phyloP scores from a whole-genome alignment of 1,284 basidiomycete genomes.

The Trametes pubescens region DNA sequence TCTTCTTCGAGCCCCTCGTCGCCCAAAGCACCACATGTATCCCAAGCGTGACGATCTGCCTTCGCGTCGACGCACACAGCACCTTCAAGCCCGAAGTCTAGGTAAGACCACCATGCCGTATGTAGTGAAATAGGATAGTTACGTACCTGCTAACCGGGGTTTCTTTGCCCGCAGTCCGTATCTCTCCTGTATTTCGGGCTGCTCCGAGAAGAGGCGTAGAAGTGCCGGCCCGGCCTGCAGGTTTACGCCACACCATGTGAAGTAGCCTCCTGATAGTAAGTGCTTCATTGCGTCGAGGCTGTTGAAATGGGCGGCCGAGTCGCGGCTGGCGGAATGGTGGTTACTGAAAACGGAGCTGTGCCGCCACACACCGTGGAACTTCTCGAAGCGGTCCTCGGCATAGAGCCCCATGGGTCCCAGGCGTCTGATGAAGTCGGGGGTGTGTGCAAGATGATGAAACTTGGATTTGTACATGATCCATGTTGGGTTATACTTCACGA shows the following conservation, averaged over 20 bases:
- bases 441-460: conserved; percentile 10
- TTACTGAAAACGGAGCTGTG: conserved; percentile 10
- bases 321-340: conserved; percentile 6
- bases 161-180: too few relatives aligned
- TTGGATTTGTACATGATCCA: conserved; percentile 10
- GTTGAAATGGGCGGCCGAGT: conserved; percentile 2
- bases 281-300: conserved; percentile 5
- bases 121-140: too few relatives aligned
- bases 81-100: too few relatives aligned
- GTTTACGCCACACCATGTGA: background rate
- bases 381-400: conserved; percentile 6
- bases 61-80: too few relatives aligned
- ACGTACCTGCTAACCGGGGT: too few relatives aligned
- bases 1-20: too few relatives aligned
- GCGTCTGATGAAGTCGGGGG: background rate
- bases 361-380: conserved; percentile 3
- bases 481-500: background rate
- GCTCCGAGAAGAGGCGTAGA: background rate
- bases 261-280: conserved; percentile 7
- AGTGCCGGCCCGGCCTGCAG: background rate
- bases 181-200: too few relatives aligned
- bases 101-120: too few relatives aligned
- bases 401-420: background rate
- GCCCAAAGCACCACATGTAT: too few relatives aligned
- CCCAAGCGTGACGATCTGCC: too few relatives aligned